Percentiles rank a stretch among this genome's conserved stretches.
Evolutionary conservation across 2,329 filamentous ascomycete species (phyloP).

Genomic region (Beauveria pseudobassiana): DNA sequence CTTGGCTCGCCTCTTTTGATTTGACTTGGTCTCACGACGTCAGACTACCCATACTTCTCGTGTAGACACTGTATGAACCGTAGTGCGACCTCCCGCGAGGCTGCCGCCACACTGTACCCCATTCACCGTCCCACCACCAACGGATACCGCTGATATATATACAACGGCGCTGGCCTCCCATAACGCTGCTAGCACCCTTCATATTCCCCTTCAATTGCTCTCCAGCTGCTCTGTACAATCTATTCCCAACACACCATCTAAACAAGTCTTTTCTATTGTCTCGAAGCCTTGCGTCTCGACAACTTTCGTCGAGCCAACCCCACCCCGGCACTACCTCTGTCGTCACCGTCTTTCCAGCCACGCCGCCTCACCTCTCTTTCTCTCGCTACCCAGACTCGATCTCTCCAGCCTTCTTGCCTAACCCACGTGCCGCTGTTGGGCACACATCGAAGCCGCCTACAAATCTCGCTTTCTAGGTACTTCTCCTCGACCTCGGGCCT

Average conservation of each 20-base stretch:
- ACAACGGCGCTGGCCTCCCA: not conserved
- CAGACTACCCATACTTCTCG: not conserved
- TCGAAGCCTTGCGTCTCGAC: not conserved
- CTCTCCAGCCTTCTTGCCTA: not conserved
- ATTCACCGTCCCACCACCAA: not conserved
- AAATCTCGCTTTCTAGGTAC: not conserved
- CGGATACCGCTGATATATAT: not conserved
- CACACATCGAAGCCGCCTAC: not conserved
- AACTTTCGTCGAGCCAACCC: not conserved
- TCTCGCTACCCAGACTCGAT: not conserved
- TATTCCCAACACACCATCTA: not conserved
- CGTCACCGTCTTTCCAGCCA: slow-evolving; percentile 9
- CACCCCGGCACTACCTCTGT: not conserved
- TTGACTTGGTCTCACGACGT: not conserved
- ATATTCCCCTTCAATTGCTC: not conserved
- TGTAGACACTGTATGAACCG: not conserved
- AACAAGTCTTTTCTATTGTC: not conserved
- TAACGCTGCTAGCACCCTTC: not conserved
- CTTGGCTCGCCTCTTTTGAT: not conserved
- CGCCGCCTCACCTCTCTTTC: not conserved
- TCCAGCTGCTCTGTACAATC: not conserved
- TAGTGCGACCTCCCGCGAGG: not conserved
- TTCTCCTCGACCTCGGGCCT: not conserved
- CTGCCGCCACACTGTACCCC: not conserved
- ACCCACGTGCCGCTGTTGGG: not conserved